phyloP scores from a whole-genome alignment of 495 filamentous ascomycete genomes.

The Tuber indicum region DNA sequence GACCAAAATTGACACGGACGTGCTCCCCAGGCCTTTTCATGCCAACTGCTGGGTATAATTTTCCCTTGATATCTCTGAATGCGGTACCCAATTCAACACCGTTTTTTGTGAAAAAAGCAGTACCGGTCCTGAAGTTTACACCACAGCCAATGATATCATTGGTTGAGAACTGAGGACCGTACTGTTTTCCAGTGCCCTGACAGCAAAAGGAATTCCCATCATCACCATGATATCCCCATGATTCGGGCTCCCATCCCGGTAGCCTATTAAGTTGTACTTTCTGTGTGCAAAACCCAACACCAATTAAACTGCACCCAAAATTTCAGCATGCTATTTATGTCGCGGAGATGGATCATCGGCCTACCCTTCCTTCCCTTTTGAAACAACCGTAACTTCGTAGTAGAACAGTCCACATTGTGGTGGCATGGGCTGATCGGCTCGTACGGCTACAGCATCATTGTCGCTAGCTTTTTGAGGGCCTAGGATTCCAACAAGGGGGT shows the following conservation, averaged over 20 bases:
- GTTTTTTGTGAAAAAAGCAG: conserved; percentile 93
- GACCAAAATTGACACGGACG: conserved; percentile 85
- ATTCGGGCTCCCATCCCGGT: conserved; percentile 92
- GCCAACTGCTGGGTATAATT: conserved; percentile 81
- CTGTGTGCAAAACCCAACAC: conserved; percentile 74
- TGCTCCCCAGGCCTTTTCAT: conserved; percentile 85
- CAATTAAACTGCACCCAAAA: conserved; percentile 59
- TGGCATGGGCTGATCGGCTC: conserved; percentile 87
- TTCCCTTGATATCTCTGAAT: conserved; percentile 61
- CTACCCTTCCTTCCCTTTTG: conserved; percentile 81
- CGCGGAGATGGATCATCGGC: conserved; percentile 39
- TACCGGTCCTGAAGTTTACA: conserved; percentile 82
- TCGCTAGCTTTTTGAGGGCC: conserved; percentile 59
- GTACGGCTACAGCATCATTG: conserved; percentile 76
- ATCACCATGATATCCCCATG: conserved; percentile 96
- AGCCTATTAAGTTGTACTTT: conserved; percentile 72
- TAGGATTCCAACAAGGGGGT: conserved; percentile 3
- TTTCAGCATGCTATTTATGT: conserved; percentile 28
- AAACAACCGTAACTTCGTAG: conserved; percentile 83
- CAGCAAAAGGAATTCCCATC: conserved; percentile 82
- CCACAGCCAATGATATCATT: conserved; percentile 89
- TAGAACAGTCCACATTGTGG: conserved; percentile 91
- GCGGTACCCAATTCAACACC: conserved; percentile 74
- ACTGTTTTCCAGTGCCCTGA: conserved; percentile 65
- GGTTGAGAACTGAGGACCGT: conserved; percentile 64